phyloP scores from a whole-genome alignment of 192 early-diverging fungal species.

The Haplosporangium gracile region DNA sequence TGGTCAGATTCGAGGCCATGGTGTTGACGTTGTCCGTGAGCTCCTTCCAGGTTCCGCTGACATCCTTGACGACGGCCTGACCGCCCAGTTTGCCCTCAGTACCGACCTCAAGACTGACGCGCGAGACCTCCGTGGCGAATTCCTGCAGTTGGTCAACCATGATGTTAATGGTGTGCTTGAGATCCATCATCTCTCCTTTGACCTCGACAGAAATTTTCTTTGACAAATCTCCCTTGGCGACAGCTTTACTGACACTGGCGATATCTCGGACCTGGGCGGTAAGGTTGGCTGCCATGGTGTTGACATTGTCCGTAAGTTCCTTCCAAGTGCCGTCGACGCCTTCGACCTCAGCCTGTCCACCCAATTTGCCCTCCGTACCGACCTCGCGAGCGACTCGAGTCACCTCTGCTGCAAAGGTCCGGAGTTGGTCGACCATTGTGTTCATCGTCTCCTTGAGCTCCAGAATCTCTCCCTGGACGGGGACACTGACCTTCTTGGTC shows the following conservation, averaged over 20 bases:
- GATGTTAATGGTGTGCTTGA: slow-evolving; percentile 73
- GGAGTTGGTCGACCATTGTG: slow-evolving; percentile 56
- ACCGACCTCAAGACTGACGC: slow-evolving; percentile 73
- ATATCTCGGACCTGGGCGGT: slow-evolving; percentile 75
- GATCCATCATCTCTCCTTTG: slow-evolving; percentile 71
- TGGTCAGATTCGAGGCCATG: slow-evolving; percentile 43
- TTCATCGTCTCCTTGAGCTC: slow-evolving; percentile 73
- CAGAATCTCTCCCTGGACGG: slow-evolving; percentile 67
- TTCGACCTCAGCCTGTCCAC: slow-evolving; percentile 54
- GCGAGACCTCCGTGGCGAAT: slow-evolving; percentile 74
- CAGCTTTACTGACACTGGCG: slow-evolving; percentile 70
- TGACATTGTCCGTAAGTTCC: slow-evolving; percentile 76
- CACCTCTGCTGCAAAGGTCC: slow-evolving; percentile 61
- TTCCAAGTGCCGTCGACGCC: slow-evolving; percentile 79
- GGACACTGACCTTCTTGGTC: slow-evolving; percentile 61
- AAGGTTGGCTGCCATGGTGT: slow-evolving; percentile 76
- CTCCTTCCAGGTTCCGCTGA: slow-evolving; percentile 76
- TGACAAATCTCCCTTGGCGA: slow-evolving; percentile 73
- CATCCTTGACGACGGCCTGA: slow-evolving; percentile 69
- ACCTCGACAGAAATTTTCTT: slow-evolving; percentile 68
- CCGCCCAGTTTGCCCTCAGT: slow-evolving; percentile 75
- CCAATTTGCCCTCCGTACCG: slow-evolving; percentile 70
- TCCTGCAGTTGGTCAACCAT: slow-evolving; percentile 73
- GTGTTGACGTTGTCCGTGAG: slow-evolving; percentile 68
- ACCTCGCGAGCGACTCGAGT: slow-evolving; percentile 72